phyloP scores from a whole-genome alignment of 1,284 basidiomycete species.

The Ustilago trichophora region DNA sequence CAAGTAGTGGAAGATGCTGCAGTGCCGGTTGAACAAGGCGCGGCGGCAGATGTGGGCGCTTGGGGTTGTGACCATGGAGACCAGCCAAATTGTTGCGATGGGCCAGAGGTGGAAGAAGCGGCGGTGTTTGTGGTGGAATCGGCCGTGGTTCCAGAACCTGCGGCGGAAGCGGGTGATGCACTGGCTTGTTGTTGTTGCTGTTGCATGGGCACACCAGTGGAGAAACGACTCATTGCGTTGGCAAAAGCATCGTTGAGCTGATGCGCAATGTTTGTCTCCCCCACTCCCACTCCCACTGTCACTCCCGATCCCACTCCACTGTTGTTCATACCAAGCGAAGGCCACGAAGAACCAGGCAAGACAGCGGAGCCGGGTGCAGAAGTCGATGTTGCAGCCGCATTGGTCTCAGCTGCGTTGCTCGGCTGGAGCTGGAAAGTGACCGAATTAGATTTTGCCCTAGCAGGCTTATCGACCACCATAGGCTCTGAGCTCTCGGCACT shows the following conservation, averaged over 20 bases:
- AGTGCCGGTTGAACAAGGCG: constrained; percentile 26
- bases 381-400: too few relatives aligned
- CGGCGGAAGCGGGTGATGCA: background rate
- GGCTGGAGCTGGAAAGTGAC: constrained; percentile 27
- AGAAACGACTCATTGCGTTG: constrained; percentile 15
- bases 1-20: constrained; percentile 21
- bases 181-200: background rate
- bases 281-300: background rate
- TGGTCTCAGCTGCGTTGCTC: background rate
- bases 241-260: constrained; percentile 36
- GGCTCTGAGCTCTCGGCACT: constrained; percentile 8
- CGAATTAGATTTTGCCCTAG: constrained; percentile 18
- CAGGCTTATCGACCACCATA: constrained; percentile 28
- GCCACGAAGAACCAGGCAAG: background rate
- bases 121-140: background rate
- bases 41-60: too few relatives aligned
- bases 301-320: too few relatives aligned
- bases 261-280: constrained; percentile 8
- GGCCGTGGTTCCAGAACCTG: background rate
- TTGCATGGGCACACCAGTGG: constrained; percentile 17
- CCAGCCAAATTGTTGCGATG: constrained; percentile 10
- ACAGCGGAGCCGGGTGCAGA: constrained; percentile 18
- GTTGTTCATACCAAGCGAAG: too few relatives aligned
- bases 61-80: constrained; percentile 2
- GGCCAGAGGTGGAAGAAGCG: background rate